phyloP scores from a whole-genome alignment of 805 yeast genomes.

The Monosporozyma siamensis region DNA sequence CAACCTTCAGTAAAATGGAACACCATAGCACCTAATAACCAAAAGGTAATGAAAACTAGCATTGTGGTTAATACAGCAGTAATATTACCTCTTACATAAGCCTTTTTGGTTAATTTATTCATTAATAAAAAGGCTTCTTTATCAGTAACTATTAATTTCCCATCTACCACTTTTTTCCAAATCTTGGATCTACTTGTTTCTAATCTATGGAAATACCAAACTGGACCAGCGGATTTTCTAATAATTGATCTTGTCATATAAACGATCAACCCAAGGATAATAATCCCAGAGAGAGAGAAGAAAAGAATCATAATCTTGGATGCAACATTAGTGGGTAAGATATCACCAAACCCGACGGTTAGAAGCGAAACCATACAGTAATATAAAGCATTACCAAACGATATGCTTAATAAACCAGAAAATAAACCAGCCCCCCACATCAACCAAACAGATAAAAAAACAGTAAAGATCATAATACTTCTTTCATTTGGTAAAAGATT shows the following conservation, averaged over 20 bases:
- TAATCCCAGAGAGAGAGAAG: constrained; percentile 60
- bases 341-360: constrained; percentile 78
- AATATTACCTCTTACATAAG: constrained; percentile 33
- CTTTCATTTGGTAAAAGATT: constrained; percentile 61
- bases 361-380: constrained; percentile 63
- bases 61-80: constrained; percentile 35
- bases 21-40: constrained; percentile 65
- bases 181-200: constrained; percentile 40
- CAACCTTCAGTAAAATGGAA: constrained; percentile 57
- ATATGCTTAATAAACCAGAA: constrained; percentile 35
- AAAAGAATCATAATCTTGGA: constrained; percentile 51
- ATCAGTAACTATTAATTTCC: constrained; percentile 27
- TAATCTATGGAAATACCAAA: constrained; percentile 54
- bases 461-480: constrained; percentile 61
- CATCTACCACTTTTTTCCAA: constrained; percentile 10
- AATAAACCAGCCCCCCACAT: constrained; percentile 60
- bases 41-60: constrained; percentile 42
- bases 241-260: constrained; percentile 61
- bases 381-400: constrained; percentile 61
- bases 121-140: constrained; percentile 48
- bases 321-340: constrained; percentile 44
- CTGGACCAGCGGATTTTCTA: constrained; percentile 49
- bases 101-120: constrained; percentile 39
- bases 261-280: constrained; percentile 64
- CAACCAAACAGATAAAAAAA: constrained; percentile 59